Evolutionary conservation across 2,329 filamentous ascomycete species (phyloP), one percentile per base, ranked within the genome.

Genomic region (Phyllachora maydis): DNA sequence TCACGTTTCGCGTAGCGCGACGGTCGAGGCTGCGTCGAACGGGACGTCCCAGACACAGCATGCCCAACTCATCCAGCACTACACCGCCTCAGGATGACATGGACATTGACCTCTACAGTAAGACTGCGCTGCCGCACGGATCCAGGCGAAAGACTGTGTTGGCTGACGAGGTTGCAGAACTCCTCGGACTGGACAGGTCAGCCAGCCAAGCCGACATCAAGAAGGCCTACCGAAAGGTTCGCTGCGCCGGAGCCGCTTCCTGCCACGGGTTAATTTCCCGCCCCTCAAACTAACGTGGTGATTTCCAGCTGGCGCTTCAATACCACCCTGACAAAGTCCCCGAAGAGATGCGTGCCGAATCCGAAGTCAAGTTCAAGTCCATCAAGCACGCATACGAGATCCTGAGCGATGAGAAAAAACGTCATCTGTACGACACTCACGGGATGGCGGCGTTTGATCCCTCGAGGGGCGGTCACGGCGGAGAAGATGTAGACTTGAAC

Each of bases 311-410:
- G 33, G 82, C 85, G 8, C 63, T 93, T 25, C 66, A 70, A 45
- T 77, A 82, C 42, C 88, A 98, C 43, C 88, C 88, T 22, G 88
- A 98, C 54, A 98, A 98, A 55, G 88, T 91, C 27, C 60, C 82
- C 36, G 79, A 85, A 49, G 69, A 76, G 14, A 70, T 83, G 42
- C 74, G 85, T 36, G 72, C 71, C 43, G 76, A 74, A 35, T 81
- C 88, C 30, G 88, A 95, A 47, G 61, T 71, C 42, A 82, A 73
- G 42, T 98, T 98, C 69, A 98, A 98, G 54, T 58, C 71, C 26
- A 73, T 91, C 28, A 83, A 77, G 29, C 75, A 90, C 52, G 88
- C 88, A 37, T 98, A 98, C 58, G 88, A 98, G 45, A 95, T 98
- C 43, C 79, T 98, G 26, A 75, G 69, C 52, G 85, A 98, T 59